Percentiles rank a stretch among this genome's conserved stretches.
phyloP scores from a whole-genome alignment of 768 basidiomycete genomes.

The Macrocybe gigantea region DNA sequence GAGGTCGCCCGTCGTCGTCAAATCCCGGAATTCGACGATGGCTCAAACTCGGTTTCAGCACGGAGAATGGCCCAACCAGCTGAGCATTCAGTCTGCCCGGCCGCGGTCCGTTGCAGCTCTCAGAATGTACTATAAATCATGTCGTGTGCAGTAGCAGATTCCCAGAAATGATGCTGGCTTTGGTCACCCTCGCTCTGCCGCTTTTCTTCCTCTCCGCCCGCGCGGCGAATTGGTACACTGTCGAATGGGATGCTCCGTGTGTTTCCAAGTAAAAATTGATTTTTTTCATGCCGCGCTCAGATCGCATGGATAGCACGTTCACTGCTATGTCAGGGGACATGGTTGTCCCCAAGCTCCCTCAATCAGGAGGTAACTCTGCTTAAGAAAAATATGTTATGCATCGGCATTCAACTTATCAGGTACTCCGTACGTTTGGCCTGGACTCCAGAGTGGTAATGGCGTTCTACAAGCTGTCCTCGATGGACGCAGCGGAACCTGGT shows the following conservation, averaged over 20 bases:
- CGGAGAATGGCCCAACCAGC: not conserved
- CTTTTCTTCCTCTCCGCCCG: constrained; percentile 7
- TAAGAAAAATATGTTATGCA: not conserved
- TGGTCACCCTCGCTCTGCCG: constrained; percentile 3
- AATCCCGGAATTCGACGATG: constrained; percentile 9
- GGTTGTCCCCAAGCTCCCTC: constrained; percentile 17
- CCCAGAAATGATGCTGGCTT: constrained; percentile 2
- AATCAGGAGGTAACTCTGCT: constrained; percentile 12
- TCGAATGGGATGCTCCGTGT: constrained; percentile 20
- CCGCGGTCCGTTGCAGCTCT: constrained; percentile 1
- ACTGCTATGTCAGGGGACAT: constrained; percentile 20
- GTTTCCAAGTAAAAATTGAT: not conserved
- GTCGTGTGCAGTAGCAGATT: not conserved
- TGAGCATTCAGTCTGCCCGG: constrained; percentile 3
- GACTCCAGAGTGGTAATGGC: constrained; percentile 19
- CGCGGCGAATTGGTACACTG: constrained; percentile 19
- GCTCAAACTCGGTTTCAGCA: constrained; percentile 10
- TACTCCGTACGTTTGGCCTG: constrained; percentile 22
- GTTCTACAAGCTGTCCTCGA: constrained; percentile 21
- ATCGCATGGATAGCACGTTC: constrained; percentile 9
- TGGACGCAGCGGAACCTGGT: constrained; percentile 21
- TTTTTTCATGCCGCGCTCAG: too few species aligned
- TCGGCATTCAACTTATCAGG: constrained; percentile 3
- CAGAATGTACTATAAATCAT: not conserved
- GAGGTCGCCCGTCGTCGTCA: constrained; percentile 6